Base-by-base conservation (phyloP, 2,329 filamentous ascomycete genomes). In the Hysterium pulicare region DNA sequence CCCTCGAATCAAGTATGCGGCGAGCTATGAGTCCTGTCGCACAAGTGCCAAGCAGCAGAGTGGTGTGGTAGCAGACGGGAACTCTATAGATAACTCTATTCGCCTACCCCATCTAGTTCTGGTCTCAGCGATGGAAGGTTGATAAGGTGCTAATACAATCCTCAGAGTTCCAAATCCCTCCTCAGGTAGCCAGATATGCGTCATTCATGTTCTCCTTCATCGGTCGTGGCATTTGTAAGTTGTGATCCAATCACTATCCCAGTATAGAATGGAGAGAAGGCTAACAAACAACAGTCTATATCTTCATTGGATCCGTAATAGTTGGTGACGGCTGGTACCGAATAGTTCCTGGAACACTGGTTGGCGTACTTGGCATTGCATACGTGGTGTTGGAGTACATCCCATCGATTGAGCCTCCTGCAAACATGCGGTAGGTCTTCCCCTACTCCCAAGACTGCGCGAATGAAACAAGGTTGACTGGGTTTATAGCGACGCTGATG, bases 141-240 rank as follows among this genome's bases (percentile, higher is more conserved):
- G 11, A 26, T 15, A 17, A 13, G 10, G 26, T 23, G 43, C 49
- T 51, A 31, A 57, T 45, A 37, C 5, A 15, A 31, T 22, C 13
- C 23, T 39, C 55, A 71, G 93, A 98, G 71, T 95, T 97, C 74
- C 86, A 95, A 71, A 91, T 96, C 57, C 91, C 93, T 38, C 88
- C 90, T 46, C 90, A 95, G 67, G 78, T 95, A 41, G 86, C 90
- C 45, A 85, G 89, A 72, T 95, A 97, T 75, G 91, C 90, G 41
- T 95, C 89, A 9, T 98, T 98, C 77, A 84, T 97, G 71, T 97
- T 97, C 77, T 95, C 88, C 44, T 97, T 98, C 78, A 73, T 97
- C 56, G 93, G 93, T 48, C 90, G 93, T 64, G 93, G 93, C 71
- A 77, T 89, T 67, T 97, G 90, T 95, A 82, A 72, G 89, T 83